Evolutionary conservation across 2,329 filamentous ascomycete species (phyloP).

Genomic region (Biscogniauxia marginata): DNA sequence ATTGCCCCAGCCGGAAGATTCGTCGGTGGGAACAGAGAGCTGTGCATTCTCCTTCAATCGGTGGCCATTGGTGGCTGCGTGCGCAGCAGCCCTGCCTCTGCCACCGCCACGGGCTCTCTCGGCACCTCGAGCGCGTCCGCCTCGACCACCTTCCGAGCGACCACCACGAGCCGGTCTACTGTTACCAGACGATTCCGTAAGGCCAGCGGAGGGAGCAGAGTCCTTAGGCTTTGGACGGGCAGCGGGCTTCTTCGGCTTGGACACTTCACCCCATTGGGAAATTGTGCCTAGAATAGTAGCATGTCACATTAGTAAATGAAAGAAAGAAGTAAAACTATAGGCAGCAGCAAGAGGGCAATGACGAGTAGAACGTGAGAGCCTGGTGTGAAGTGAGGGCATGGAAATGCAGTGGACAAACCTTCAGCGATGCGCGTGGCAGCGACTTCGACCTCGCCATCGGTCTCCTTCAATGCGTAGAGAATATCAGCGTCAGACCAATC

Average conservation of each 20-base stretch:
- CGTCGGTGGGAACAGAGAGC: constrained; percentile 67
- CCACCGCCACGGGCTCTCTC: constrained; percentile 63
- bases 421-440: constrained; percentile 78
- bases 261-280: constrained; percentile 82
- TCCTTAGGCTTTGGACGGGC: constrained; percentile 72
- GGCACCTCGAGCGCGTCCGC: constrained; percentile 41
- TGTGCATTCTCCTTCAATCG: constrained; percentile 54
- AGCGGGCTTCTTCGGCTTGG: constrained; percentile 74
- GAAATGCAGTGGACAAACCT: constrained; percentile 49
- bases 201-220: constrained; percentile 47
- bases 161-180: constrained; percentile 57
- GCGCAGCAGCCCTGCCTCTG: constrained; percentile 62
- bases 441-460: constrained; percentile 72
- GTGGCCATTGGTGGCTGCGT: constrained; percentile 60
- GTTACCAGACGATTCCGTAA: constrained; percentile 48
- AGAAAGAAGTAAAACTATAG: neutral
- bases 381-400: constrained; percentile 11
- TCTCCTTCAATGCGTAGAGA: constrained; percentile 88
- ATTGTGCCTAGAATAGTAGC: constrained; percentile 59
- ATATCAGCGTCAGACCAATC: constrained; percentile 96
- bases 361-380: constrained; percentile 6
- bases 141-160: constrained; percentile 44
- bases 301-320: constrained; percentile 28
- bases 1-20: constrained; percentile 63
- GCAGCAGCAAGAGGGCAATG: neutral